Evolutionary conservation across 2,329 filamentous ascomycete genomes (phyloP).

Genomic region (Teratosphaeriaceae sp.): DNA sequence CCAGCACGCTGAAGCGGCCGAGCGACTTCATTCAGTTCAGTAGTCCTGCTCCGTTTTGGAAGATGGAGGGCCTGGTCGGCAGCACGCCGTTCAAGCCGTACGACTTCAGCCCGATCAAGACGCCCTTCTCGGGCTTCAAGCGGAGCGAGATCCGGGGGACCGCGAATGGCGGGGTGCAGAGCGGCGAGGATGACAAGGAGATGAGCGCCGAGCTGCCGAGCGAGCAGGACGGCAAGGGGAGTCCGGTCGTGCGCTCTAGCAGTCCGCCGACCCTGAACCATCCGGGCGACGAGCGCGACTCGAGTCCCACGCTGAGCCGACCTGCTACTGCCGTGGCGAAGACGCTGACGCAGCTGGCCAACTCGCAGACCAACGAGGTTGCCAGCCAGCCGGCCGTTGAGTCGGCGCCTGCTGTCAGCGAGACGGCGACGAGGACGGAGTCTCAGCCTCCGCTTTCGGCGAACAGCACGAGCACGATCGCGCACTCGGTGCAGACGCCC

Average conservation of each 20-base stretch:
- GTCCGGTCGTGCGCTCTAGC: constrained; percentile 28
- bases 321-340: constrained; percentile 27
- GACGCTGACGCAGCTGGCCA: constrained; percentile 24
- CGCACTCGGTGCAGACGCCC: neutral
- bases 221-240: constrained; percentile 15
- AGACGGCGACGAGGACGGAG: neutral
- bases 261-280: constrained; percentile 21
- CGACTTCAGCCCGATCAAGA: constrained; percentile 33
- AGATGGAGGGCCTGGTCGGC: constrained; percentile 69
- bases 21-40: constrained; percentile 82
- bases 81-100: constrained; percentile 54
- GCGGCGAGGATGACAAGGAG: constrained; percentile 12
- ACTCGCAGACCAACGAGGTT: constrained; percentile 10
- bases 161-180: constrained; percentile 17
- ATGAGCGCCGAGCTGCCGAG: constrained; percentile 10
- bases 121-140: constrained; percentile 28
- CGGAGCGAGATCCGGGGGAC: constrained; percentile 19
- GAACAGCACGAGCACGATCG: constrained; percentile 3
- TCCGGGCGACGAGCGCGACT: constrained; percentile 11
- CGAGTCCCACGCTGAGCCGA: constrained; percentile 25
- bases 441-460: neutral
- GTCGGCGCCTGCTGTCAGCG: constrained; percentile 12
- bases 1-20: constrained; percentile 72
- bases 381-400: constrained; percentile 9
- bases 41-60: constrained; percentile 83